These are phyloP conservation scores for Dendrostoma leiphaemia DNA, from an alignment of 2,329 filamentous ascomycete species.

Conservation along the genomic window DNA sequence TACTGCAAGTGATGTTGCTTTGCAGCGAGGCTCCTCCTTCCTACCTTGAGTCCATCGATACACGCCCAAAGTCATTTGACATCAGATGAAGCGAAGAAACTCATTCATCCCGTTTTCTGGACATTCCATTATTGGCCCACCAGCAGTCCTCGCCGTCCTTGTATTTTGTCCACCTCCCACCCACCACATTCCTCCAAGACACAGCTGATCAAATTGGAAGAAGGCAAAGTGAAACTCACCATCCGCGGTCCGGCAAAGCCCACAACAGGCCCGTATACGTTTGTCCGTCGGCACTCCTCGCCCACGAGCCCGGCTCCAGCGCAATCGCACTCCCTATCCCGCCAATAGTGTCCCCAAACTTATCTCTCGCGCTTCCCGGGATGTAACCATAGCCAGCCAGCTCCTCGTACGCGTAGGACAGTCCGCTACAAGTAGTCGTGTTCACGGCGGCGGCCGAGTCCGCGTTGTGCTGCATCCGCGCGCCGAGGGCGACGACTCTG, in stretches of 20 bases:
- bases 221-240: constrained; percentile 35
- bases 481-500: not conserved
- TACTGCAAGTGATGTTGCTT: no score
- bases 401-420: constrained; percentile 62
- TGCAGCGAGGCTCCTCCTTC: no score
- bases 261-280: constrained; percentile 62
- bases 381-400: constrained; percentile 67
- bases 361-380: constrained; percentile 56
- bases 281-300: constrained; percentile 39
- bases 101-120: no score
- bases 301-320: constrained; percentile 43
- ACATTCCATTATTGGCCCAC: no score
- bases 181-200: not conserved
- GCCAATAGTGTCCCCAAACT: constrained; percentile 67
- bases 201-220: not conserved
- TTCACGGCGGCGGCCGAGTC: constrained; percentile 20
- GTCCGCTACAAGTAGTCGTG: constrained; percentile 51
- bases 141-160: not conserved
- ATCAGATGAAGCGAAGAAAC: no score
- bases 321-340: constrained; percentile 48
- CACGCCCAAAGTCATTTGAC: no score
- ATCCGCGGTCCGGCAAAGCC: constrained; percentile 66
- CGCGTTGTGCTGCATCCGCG: not conserved
- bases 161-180: not conserved
- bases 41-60: no score